Percentiles rank a stretch among this genome's conserved stretches.
These are phyloP conservation scores for Podospora anserina DNA, from an alignment of 495 filamentous ascomycete genomes.

Conservation along the genomic window DNA sequence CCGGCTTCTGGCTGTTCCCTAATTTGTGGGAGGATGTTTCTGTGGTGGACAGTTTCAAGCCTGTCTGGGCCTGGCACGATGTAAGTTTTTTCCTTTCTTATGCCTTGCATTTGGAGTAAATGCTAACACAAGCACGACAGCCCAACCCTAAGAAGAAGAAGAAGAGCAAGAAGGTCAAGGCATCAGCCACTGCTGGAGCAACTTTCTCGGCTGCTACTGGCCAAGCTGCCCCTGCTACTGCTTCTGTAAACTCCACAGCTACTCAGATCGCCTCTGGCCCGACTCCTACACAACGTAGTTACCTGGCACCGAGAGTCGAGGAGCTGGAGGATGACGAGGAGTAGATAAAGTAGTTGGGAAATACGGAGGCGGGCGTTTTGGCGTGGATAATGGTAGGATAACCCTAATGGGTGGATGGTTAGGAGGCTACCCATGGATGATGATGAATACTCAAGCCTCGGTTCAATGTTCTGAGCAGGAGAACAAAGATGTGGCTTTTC, in stretches of 20 bases:
- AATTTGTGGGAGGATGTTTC: slow-evolving; percentile 99
- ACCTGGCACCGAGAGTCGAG: slow-evolving; percentile 61
- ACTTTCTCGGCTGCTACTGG: slow-evolving; percentile 47
- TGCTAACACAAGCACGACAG: slow-evolving; percentile 16
- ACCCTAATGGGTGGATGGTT: background rate
- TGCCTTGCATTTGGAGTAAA: background rate
- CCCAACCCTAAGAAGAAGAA: slow-evolving; percentile 56
- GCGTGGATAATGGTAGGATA: background rate
- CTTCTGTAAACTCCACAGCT: slow-evolving; percentile 56
- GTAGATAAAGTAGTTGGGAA: background rate
- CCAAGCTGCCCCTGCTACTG: slow-evolving; percentile 54
- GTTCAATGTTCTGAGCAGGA: background rate
- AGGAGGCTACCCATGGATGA: background rate
- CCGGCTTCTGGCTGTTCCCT: slow-evolving; percentile 95
- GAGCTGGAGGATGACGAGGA: slow-evolving; percentile 59
- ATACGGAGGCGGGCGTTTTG: background rate
- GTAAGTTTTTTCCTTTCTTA: slow-evolving; percentile 47
- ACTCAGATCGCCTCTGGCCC: slow-evolving; percentile 47
- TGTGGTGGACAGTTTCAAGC: slow-evolving; percentile 96
- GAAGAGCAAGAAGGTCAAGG: slow-evolving; percentile 50
- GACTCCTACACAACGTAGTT: slow-evolving; percentile 39
- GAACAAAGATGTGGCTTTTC: background rate
- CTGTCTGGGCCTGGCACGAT: slow-evolving; percentile 98
- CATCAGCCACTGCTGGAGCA: slow-evolving; percentile 41
- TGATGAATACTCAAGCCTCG: background rate